Base-by-base conservation (phyloP, 495 filamentous ascomycete genomes). In the Mycothermus thermophilus region DNA sequence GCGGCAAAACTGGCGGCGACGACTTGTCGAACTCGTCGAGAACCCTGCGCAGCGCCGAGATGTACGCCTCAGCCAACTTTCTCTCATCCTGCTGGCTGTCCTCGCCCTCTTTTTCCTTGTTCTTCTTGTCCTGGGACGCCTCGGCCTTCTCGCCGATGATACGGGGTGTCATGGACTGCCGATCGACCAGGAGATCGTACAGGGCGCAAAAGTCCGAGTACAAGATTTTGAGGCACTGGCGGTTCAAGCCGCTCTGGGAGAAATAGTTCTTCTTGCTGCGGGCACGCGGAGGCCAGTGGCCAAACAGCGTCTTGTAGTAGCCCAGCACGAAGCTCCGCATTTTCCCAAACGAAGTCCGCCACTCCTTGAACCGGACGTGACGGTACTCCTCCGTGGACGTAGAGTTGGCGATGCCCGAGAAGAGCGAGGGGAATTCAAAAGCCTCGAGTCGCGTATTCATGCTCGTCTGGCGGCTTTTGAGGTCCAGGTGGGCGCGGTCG, bases 271-370 rank as follows among this genome's bases (percentile, higher is more conserved):
- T 94, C 65, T 94, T 95, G 25, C 75, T 85, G 32, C 66, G 73
- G 0, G 84, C 85, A 52, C 87, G 90, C 23, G 92, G 90, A 13
- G 92, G 87, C 90, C 90, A 97, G 33, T 79, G 77, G 25, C 92
- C 92, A 50, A 93, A 92, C 32, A 74, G 70, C 30, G 74, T 58
- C 48, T 85, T 85, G 56, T 90, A 92, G 58, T 83, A 81, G 32
- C 64, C 62, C 32, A 93, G 63, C 11, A 80, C 68, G 41, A 80
- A 79, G 36, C 74, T 78, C 23, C 84, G 72, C 66, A 85, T 80
- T 17, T 74, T 67, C 29, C 67, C 57, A 52, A 88, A 95, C 1
- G 74, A 63, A 1, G 59, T 56, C 49, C 72, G 81, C 90, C 92
- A 96, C 26, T 66, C 66, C 42, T 83, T 81, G 62, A 86, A 97